These are phyloP conservation scores for Zasmidium angulare DNA, from an alignment of 2,329 filamentous ascomycete genomes.

Conservation along the genomic window DNA sequence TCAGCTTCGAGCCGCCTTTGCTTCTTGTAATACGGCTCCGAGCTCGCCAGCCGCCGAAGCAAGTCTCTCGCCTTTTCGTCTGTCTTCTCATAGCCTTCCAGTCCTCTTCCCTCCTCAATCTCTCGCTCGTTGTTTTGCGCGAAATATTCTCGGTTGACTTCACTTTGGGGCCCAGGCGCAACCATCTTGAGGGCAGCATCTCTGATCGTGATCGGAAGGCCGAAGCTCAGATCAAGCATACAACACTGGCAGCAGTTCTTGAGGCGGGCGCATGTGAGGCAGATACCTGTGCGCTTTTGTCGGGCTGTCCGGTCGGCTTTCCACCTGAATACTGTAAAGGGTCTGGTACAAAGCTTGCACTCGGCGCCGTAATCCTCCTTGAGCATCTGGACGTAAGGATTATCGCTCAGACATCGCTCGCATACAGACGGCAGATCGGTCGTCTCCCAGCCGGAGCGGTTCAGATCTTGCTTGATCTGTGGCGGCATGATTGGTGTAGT, in stretches of 20 bases:
- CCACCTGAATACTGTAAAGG: constrained; percentile 95
- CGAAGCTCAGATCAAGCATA: constrained; percentile 97
- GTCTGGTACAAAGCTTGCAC: constrained; percentile 78
- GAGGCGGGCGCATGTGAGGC: constrained; percentile 89
- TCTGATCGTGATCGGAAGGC: constrained; percentile 87
- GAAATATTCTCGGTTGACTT: constrained; percentile 95
- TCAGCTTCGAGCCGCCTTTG: constrained; percentile 64
- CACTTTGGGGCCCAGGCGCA: constrained; percentile 84
- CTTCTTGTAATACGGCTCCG: constrained; percentile 93
- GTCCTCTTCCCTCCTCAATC: constrained; percentile 84
- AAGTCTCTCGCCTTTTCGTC: constrained; percentile 95
- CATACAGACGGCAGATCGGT: constrained; percentile 86
- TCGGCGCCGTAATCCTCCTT: constrained; percentile 87
- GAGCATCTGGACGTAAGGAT: constrained; percentile 97
- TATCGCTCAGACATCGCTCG: constrained; percentile 92
- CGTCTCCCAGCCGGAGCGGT: constrained; percentile 93
- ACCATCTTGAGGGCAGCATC: constrained; percentile 98
- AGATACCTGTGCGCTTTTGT: constrained; percentile 92
- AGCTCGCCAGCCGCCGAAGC: constrained; percentile 78
- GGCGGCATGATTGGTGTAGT: constrained; percentile 63
- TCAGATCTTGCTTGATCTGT: constrained; percentile 94
- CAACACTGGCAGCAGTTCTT: constrained; percentile 99
- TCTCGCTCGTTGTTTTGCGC: constrained; percentile 96
- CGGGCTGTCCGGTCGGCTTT: constrained; percentile 87
- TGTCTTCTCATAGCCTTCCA: constrained; percentile 93